Base-by-base conservation (phyloP, 2,329 filamentous ascomycete species). In the Cordyceps farinosa region DNA sequence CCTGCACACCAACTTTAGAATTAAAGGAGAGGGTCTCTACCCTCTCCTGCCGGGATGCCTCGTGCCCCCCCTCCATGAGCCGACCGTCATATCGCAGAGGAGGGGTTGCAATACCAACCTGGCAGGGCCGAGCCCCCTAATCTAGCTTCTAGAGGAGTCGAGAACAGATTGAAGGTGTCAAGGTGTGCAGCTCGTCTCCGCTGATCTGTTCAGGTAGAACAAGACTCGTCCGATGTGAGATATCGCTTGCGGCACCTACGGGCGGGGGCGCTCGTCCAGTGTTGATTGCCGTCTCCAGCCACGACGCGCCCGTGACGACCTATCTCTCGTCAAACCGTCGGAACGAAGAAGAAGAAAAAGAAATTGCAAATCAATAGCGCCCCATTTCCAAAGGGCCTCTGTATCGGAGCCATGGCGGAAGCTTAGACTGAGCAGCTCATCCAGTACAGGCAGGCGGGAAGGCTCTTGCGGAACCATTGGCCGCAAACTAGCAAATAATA, bases 151-250 rank as follows among this genome's bases (percentile, higher is more conserved):
- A 53, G 36, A 47, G 11, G 38, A 44, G 58, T 54, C 59, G 51
- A 61, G 59, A 61, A 61, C 51, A 54, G 30, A 38, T 51, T 22
- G 22, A 44, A 47, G 36, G 32, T 15, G 13, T 40, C 38, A 40
- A 40, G 10, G 38, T 15, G 38, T 40, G 9, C 38, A 15, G 9
- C 5, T 30, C 42, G 44, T 61, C 48, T 48, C 59, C 40, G 40
- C 51, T 54, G 59, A 61, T 61, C 48, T 52, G 58, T 30, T 32
- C 38, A 53, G 48, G 38, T 53, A 30, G 40, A 15, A 45, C 58
- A 42, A 53, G n/a, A 44, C 36, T 61, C 48, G 27, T 62, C 59
- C 59, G 59, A 62, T 62, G 30, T 62, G 50, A n/a, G 11, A 53
- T 45, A 53, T 53, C 59, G 22, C 36, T 7, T 22, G 22, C 57